Conservation (phyloP, 495 filamentous ascomycete genomes). For the Trichoderma parareesei region DNA sequence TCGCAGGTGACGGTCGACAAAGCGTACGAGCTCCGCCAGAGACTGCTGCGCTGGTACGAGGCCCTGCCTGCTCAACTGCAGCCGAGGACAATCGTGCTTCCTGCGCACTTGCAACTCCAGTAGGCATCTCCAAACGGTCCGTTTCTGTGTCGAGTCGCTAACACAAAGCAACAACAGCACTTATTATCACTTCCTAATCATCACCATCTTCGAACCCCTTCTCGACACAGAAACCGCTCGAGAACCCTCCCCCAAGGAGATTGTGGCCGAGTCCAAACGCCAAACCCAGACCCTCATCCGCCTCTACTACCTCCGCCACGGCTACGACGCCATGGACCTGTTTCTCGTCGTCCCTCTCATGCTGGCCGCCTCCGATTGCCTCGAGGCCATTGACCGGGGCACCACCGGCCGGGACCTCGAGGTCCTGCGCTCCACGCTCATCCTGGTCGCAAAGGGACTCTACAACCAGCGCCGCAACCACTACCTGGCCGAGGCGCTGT, state of each 20-base stretch:
- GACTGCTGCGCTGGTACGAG: neutral
- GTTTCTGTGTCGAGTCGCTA: neutral
- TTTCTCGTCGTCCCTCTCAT: conserved; percentile 22
- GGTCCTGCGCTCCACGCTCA: neutral
- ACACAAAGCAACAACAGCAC: neutral
- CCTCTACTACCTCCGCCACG: conserved; percentile 23
- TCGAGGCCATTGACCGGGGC: conserved; percentile 10
- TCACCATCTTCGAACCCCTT: neutral
- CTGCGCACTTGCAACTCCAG: neutral
- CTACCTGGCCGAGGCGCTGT: neutral
- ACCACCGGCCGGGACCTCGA: neutral
- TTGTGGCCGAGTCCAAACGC: conserved; percentile 16
- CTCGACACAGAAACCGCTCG: neutral
- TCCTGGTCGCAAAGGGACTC: neutral
- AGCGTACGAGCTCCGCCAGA: neutral
- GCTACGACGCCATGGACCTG: conserved; percentile 22
- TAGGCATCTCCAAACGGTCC: neutral
- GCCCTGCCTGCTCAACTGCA: neutral
- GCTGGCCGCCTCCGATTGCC: conserved; percentile 17
- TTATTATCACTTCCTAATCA: neutral
- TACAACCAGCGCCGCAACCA: neutral
- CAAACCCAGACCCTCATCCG: conserved; percentile 21
- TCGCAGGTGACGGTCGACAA: neutral
- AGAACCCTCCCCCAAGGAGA: neutral
- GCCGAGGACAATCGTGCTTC: neutral